Conservation (phyloP, 83 land plant genomes). For the Diphasiastrum complanatum region DNA sequence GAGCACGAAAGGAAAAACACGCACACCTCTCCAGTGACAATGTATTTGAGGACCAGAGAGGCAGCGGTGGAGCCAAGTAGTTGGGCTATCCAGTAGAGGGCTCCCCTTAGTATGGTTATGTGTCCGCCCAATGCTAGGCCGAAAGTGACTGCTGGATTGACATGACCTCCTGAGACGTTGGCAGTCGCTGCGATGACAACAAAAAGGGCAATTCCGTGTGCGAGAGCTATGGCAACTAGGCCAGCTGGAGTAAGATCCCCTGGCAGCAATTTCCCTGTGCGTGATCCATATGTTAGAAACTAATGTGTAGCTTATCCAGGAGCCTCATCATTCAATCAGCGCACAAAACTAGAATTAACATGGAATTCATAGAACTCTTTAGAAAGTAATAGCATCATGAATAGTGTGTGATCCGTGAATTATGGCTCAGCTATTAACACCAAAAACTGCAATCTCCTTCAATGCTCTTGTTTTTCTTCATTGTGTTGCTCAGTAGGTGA, state of each 20-base stretch:
- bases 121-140: constrained; percentile 62
- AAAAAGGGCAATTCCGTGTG: constrained; percentile 46
- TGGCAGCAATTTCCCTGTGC: constrained; percentile 21
- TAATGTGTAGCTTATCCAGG: too few species aligned
- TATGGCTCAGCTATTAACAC: too few species aligned
- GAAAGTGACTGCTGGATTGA: constrained; percentile 68
- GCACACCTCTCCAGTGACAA: constrained; percentile 8
- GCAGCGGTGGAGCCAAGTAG: constrained; percentile 56
- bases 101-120: constrained; percentile 47
- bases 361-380: too few species aligned
- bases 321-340: too few species aligned
- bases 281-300: too few species aligned
- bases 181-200: constrained; percentile 38
- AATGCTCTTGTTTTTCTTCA: too few species aligned
- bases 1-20: too few species aligned
- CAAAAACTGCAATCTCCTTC: too few species aligned
- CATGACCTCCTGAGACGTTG: constrained; percentile 68
- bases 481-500: too few species aligned
- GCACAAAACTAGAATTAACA: too few species aligned
- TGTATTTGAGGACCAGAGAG: constrained; percentile 24
- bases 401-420: too few species aligned
- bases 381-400: too few species aligned
- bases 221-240: constrained; percentile 44
- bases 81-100: constrained; percentile 69
- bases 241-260: constrained; percentile 23